Percentiles rank a stretch among this genome's conserved stretches.
Evolutionary conservation across 225 moss, liverwort and hornwort species (phyloP).

Genomic region (Physcomitrellopsis africana): DNA sequence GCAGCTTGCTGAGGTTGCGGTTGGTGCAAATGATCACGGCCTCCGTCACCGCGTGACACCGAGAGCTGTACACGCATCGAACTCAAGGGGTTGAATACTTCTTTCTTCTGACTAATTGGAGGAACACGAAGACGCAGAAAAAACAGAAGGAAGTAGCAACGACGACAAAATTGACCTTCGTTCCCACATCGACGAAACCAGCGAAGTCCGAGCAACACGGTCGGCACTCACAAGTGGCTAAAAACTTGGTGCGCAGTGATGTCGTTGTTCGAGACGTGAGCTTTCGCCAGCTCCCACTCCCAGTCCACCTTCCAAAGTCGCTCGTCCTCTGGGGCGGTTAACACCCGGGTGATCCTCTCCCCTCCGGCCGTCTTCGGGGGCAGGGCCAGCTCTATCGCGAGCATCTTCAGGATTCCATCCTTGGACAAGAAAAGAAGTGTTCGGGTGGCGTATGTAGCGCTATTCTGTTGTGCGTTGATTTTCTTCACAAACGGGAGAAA

Average conservation of each 20-base stretch:
- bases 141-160: too few relatives aligned
- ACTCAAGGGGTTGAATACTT: background rate
- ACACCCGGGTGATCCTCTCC: conserved; percentile 35
- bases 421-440: conserved; percentile 42
- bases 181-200: too few relatives aligned
- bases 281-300: conserved; percentile 55
- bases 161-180: too few relatives aligned
- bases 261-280: conserved; percentile 56
- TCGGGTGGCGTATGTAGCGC: conserved; percentile 57
- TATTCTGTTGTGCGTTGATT: conserved; percentile 48
- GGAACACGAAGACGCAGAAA: background rate
- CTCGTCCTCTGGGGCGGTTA: conserved; percentile 35
- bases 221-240: conserved; percentile 53
- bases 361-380: conserved; percentile 22
- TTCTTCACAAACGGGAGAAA: conserved; percentile 55
- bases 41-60: conserved; percentile 55
- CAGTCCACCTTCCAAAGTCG: conserved; percentile 23
- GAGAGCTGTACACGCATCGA: conserved; percentile 24
- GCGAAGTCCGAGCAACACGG: background rate
- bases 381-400: conserved; percentile 56
- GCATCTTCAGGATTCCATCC: conserved; percentile 38
- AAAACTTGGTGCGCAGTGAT: conserved; percentile 57
- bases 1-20: conserved; percentile 56
- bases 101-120: background rate
- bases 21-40: conserved; percentile 47